A percentile compares a stretch with the other conserved stretches of the same genome.
Evolutionary conservation across 2,329 filamentous ascomycete species (phyloP).

Genomic region (Colletotrichum tropicicola): DNA sequence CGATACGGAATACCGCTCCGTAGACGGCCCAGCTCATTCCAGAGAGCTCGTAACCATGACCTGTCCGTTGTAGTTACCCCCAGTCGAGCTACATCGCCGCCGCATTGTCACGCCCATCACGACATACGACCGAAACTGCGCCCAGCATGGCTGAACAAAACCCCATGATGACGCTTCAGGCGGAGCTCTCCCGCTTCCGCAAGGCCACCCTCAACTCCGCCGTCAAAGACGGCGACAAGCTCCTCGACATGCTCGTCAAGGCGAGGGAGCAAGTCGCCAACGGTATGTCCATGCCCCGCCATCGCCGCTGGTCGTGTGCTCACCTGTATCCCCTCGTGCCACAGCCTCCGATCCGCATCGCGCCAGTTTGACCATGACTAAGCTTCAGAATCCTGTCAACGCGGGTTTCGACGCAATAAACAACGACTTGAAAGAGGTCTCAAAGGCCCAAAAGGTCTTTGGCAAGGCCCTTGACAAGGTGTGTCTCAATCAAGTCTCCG

Average conservation of each 20-base stretch:
- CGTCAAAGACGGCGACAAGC: conserved; percentile 82
- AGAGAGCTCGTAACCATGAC: conserved; percentile 7
- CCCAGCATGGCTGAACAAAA: conserved; percentile 47
- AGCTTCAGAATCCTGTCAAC: conserved; percentile 87
- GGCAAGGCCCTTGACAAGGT: conserved; percentile 87
- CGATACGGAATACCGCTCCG: neutral
- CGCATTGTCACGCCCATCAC: neutral
- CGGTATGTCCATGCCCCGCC: conserved; percentile 57
- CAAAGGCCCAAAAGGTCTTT: conserved; percentile 84
- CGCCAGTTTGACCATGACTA: conserved; percentile 79
- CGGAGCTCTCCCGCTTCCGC: conserved; percentile 78
- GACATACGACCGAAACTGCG: neutral
- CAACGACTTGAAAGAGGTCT: conserved; percentile 82
- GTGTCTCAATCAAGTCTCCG: conserved; percentile 31
- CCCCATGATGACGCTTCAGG: conserved; percentile 67
- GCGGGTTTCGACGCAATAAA: conserved; percentile 82
- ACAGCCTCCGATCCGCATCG: conserved; percentile 70
- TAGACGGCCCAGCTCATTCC: neutral
- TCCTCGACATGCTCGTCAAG: conserved; percentile 79
- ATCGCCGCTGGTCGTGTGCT: conserved; percentile 21
- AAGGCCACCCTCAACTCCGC: conserved; percentile 74
- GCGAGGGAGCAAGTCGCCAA: conserved; percentile 78
- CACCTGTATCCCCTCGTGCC: neutral
- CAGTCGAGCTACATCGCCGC: conserved; percentile 12
- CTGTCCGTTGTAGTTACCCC: conserved; percentile 11